These are phyloP conservation scores for Tylopilus sp. DNA, from an alignment of 1,284 basidiomycete genomes.

Conservation along the genomic window DNA sequence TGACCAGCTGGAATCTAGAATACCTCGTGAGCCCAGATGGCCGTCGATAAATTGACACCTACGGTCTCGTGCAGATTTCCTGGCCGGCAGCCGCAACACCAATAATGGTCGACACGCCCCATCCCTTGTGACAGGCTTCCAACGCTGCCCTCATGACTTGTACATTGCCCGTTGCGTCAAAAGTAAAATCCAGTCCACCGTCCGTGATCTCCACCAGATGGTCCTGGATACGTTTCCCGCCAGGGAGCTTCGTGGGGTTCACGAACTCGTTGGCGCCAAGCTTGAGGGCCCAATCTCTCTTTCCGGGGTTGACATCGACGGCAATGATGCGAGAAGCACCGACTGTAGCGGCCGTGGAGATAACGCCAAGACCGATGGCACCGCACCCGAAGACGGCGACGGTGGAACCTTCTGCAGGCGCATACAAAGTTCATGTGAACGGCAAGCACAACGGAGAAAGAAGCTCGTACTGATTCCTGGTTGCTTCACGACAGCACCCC, in stretches of 20 bases:
- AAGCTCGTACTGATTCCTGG: conserved; percentile 64
- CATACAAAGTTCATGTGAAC: not conserved
- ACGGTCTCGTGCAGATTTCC: conserved; percentile 96
- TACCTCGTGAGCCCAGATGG: conserved; percentile 10
- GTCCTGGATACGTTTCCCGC: conserved; percentile 84
- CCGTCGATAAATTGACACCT: conserved; percentile 35
- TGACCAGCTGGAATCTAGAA: conserved; percentile 74
- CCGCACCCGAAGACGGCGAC: conserved; percentile 97
- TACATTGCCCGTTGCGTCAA: conserved; percentile 94
- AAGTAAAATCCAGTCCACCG: conserved; percentile 96
- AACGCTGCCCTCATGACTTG: conserved; percentile 94
- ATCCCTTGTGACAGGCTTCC: conserved; percentile 99
- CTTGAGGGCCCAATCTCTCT: conserved; percentile 86
- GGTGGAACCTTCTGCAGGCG: conserved; percentile 65
- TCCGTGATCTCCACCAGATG: conserved; percentile 92
- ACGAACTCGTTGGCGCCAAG: conserved; percentile 98
- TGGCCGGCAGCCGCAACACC: conserved; percentile 96
- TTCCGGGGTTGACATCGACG: conserved; percentile 84
- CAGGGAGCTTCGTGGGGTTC: conserved; percentile 75
- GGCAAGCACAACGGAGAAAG: not conserved
- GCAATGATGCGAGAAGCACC: conserved; percentile 89
- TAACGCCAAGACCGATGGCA: conserved; percentile 92
- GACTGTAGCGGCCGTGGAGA: conserved; percentile 78
- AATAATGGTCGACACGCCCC: conserved; percentile 95
- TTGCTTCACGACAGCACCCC: conserved; percentile 84